phyloP scores from a whole-genome alignment of 208 protist genomes.

The Acanthamoeba healyi region DNA sequence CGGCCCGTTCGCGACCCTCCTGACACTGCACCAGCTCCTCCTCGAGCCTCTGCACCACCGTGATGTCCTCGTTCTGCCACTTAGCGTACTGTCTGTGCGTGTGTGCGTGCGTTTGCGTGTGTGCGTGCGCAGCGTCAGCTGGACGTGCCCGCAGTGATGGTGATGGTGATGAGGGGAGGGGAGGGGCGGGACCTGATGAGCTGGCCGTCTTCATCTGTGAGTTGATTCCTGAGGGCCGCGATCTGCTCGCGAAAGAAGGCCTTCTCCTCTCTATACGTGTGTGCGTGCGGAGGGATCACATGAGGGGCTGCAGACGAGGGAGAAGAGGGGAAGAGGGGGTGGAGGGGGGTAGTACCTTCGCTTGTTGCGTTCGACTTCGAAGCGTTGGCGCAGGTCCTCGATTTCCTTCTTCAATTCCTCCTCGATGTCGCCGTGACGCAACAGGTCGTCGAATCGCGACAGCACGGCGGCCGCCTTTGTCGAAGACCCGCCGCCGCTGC shows the following conservation, averaged over 20 bases:
- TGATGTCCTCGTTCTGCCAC: conserved; percentile 44
- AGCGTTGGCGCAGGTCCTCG: conserved; percentile 6
- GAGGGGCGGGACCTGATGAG: not conserved
- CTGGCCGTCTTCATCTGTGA: conserved; percentile 9
- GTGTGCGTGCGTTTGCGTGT: not conserved
- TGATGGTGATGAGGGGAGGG: not conserved
- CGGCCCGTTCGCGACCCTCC: not conserved
- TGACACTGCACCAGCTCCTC: not conserved
- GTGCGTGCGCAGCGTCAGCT: no score
- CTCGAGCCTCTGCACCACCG: conserved; percentile 26
- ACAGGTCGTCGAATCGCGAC: not conserved
- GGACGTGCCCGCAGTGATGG: no score
- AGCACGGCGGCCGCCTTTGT: not conserved
- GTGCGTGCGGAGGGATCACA: no score
- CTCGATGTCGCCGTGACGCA: conserved; percentile 16
- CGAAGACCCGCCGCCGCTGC: no score
- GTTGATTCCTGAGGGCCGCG: not conserved
- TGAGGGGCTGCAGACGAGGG: no score
- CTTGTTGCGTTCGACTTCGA: conserved; percentile 29
- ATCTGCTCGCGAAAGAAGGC: conserved; percentile 24
- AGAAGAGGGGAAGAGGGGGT: not conserved
- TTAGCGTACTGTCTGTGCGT: not conserved
- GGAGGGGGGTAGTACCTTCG: not conserved
- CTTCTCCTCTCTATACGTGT: not conserved
- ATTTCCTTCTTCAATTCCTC: not conserved